These are phyloP conservation scores for Peniophora sp. DNA, from an alignment of 1,284 basidiomycete species.

Conservation along the genomic window DNA sequence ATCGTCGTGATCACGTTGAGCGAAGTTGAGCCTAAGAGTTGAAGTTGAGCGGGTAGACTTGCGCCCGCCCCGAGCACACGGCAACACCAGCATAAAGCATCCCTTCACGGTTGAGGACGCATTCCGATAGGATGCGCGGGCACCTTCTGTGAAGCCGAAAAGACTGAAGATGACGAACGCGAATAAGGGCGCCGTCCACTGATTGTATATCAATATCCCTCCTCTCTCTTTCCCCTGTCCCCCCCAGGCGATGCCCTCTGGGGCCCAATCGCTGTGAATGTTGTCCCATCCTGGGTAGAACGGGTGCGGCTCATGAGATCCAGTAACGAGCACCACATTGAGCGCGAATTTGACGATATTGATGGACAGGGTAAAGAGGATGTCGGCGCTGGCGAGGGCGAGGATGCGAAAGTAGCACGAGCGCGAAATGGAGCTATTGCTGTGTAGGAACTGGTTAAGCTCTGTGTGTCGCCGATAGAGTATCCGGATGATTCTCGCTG, in stretches of 20 bases:
- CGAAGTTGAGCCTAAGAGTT: too few species aligned
- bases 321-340: not conserved
- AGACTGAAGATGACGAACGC: not conserved
- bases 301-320: not conserved
- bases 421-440: not conserved
- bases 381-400: not conserved
- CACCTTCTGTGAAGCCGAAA: not conserved
- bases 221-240: not conserved
- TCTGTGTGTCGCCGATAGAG: not conserved
- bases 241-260: too few species aligned
- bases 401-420: not conserved
- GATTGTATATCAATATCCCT: not conserved
- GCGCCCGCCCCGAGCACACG: too few species aligned
- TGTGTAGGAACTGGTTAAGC: not conserved
- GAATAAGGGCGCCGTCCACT: not conserved
- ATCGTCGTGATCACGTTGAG: too few species aligned
- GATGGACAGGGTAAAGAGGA: not conserved
- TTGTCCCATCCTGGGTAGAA: not conserved
- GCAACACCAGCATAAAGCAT: too few species aligned
- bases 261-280: not conserved
- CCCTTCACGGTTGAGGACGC: too few species aligned
- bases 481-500: not conserved
- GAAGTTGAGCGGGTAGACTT: too few species aligned
- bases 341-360: not conserved
- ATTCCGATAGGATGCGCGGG: not conserved